A percentile compares a stretch with the other conserved stretches of the same genome.
phyloP scores from a whole-genome alignment of 225 moss, liverwort and hornwort species.

The Pseudisothecium myosuroides region DNA sequence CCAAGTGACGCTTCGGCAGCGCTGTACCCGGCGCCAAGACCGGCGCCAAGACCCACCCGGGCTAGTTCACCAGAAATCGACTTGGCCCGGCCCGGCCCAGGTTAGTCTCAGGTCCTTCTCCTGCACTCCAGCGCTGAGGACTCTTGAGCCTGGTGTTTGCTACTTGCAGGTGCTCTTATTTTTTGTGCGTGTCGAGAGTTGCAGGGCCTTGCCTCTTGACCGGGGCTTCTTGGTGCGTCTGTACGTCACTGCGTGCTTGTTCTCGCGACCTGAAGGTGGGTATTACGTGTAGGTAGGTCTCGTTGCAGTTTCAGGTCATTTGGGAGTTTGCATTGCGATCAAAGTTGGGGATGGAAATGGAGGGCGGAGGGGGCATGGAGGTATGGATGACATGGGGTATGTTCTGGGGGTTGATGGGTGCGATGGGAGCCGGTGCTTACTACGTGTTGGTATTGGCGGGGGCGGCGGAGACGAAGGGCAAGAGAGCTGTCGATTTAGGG shows the following conservation, averaged over 20 bases:
- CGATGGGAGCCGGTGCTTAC: conserved; percentile 54
- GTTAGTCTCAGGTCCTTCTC: neutral
- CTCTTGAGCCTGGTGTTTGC: neutral
- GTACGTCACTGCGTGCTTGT: neutral
- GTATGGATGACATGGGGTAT: conserved; percentile 76
- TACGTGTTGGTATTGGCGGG: conserved; percentile 70
- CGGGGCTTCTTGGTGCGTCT: neutral
- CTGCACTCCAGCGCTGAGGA: neutral
- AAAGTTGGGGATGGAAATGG: neutral
- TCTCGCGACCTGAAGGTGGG: neutral
- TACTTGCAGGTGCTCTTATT: neutral
- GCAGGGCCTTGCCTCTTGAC: neutral
- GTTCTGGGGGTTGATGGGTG: conserved; percentile 66
- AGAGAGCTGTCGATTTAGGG: conserved; percentile 73
- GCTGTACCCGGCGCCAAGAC: neutral
- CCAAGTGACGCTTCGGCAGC: neutral
- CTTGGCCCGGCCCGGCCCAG: neutral
- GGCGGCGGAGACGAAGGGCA: conserved; percentile 70
- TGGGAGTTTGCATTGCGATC: neutral
- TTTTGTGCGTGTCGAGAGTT: neutral
- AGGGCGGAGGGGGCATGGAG: conserved; percentile 4
- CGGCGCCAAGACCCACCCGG: neutral
- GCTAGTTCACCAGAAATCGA: neutral
- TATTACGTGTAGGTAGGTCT: neutral
- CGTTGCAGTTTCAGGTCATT: neutral